Conservation (phyloP, 306 rosid species). For the Fagus sylvatica region DNA sequence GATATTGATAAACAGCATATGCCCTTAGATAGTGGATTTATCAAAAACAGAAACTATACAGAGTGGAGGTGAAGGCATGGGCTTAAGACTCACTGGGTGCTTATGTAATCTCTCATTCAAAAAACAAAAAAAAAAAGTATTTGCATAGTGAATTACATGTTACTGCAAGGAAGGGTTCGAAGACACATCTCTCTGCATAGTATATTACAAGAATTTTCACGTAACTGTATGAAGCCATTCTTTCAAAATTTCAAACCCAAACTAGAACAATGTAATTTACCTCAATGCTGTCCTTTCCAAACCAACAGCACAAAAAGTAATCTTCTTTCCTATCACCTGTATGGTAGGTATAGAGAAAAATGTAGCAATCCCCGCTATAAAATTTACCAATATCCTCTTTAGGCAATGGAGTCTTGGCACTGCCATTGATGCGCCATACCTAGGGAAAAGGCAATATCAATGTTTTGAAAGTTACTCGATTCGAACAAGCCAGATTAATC, state of each 20-base stretch:
- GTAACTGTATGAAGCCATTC: neutral
- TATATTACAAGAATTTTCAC: slow-evolving; percentile 1
- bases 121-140: neutral
- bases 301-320: slow-evolving; percentile 93
- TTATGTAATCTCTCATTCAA: neutral
- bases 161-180: neutral
- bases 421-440: slow-evolving; percentile 95
- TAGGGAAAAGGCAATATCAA: slow-evolving; percentile 33
- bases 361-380: slow-evolving; percentile 94
- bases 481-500: slow-evolving; percentile 19
- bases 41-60: too few relatives aligned
- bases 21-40: too few relatives aligned
- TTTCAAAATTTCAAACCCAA: slow-evolving; percentile 14
- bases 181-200: neutral
- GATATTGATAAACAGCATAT: neutral
- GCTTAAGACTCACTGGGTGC: neutral
- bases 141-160: neutral
- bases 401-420: slow-evolving; percentile 78
- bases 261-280: slow-evolving; percentile 43
- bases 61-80: neutral
- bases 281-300: slow-evolving; percentile 90
- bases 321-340: slow-evolving; percentile 98
- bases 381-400: slow-evolving; percentile 89
- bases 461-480: slow-evolving; percentile 6
- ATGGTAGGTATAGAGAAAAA: slow-evolving; percentile 86